Conservation (phyloP, 208 protist species). For the Leishmania tropica region DNA sequence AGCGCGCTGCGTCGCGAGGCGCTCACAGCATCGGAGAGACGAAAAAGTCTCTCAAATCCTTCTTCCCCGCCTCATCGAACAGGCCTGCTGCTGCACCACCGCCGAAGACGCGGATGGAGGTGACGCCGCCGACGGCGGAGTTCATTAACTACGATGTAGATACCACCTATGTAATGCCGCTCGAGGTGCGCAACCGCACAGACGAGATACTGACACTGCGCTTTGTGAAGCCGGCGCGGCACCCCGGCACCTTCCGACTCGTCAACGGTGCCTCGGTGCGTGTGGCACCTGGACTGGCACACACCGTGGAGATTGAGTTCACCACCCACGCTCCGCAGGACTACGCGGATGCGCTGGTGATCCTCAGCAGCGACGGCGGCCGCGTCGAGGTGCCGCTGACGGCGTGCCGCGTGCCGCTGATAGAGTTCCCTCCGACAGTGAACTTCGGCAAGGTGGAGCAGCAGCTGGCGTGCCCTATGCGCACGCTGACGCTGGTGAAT, state of each 20-base stretch:
- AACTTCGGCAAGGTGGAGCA: constrained; percentile 82
- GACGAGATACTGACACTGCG: constrained; percentile 66
- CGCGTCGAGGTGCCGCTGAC: constrained; percentile 68
- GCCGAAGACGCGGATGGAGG: constrained; percentile 27
- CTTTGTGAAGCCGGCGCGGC: constrained; percentile 69
- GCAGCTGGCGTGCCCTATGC: constrained; percentile 43
- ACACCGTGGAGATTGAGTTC: constrained; percentile 87
- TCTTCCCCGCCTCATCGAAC: not conserved
- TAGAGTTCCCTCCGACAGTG: constrained; percentile 56
- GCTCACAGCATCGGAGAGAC: not conserved
- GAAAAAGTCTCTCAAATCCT: not conserved
- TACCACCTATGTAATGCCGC: constrained; percentile 84
- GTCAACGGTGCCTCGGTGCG: constrained; percentile 63
- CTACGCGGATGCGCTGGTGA: constrained; percentile 70
- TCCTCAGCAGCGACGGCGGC: constrained; percentile 72
- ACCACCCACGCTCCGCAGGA: constrained; percentile 68
- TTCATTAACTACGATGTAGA: constrained; percentile 90
- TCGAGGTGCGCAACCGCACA: constrained; percentile 80
- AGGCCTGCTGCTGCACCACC: not conserved
- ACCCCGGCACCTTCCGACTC: constrained; percentile 63
- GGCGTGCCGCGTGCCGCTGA: constrained; percentile 60
- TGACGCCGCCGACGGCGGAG: constrained; percentile 57
- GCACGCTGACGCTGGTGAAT: constrained; percentile 67
- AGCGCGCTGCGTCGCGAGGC: not conserved
- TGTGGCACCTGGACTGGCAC: constrained; percentile 74